Base-by-base conservation (phyloP, 306 rosid species). In the Geum urbanum region DNA sequence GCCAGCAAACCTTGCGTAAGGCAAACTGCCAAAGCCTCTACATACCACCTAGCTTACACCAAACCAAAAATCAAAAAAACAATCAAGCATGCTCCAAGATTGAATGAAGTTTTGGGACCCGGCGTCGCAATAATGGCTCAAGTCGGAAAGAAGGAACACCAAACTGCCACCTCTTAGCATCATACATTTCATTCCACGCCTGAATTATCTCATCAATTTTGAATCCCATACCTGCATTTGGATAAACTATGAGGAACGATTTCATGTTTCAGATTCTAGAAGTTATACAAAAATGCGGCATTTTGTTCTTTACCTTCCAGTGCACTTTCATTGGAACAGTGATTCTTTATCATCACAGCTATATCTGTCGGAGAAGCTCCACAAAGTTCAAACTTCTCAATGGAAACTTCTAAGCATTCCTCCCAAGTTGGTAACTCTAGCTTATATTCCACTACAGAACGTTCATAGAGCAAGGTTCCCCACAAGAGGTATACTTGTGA, bases 111-210 rank as follows among this genome's bases (percentile, higher is more conserved):
- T 84, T 94, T 5, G 98, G 97, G 75, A 83, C 89, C 37, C 90
- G 91, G 57, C 97, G 88, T 46, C 92, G 96, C 66, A 94, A 88
- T 90, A 94, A 72, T 20, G 98, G 96, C 70, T 94, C 98, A 9
- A 94, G 96, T 76, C 97, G 84, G 75, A 94, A 90, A 57, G 98
- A 86, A 75, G 98, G 98, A 63, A 76, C 88, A 16, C 91, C 94
- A 83, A 88, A 90, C 74, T 90, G 96, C 98, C 98, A 94, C 74
- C 98, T 89, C 75, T 85, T 76, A 11, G 92, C 92, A 83, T 94
- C 98, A 68, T 94, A 94, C 95, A 94, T 94, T 84, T 94, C 97
- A 72, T 90, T 86, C 98, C 96, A 90, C 1, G 97, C 96, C 78
- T 90, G 98, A 22, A 88, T 88, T 64, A 94, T 85, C 88, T 94